phyloP scores from a whole-genome alignment of 2,329 filamentous ascomycete species.

The Hymenotorrendiella dingleyae region DNA sequence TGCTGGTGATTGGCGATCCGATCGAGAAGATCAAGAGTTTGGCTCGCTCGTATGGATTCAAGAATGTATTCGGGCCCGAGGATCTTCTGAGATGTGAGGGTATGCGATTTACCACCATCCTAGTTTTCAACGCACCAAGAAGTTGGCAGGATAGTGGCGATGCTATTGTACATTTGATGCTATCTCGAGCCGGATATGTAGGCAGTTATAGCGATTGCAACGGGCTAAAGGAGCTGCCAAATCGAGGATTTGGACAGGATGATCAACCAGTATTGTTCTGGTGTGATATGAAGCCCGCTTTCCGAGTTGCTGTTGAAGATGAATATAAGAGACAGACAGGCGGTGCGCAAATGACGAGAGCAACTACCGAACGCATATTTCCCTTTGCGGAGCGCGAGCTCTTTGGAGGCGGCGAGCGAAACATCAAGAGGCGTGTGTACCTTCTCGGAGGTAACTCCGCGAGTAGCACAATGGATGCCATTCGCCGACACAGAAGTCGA shows the following conservation, averaged over 20 bases:
- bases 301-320: neutral
- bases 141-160: conserved; percentile 93
- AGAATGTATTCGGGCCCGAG: neutral
- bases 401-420: neutral
- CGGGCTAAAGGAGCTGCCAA: conserved; percentile 55
- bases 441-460: neutral
- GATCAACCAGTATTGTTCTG: conserved; percentile 74
- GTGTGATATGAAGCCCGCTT: neutral
- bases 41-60: neutral
- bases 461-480: too few relatives aligned
- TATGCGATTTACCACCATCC: conserved; percentile 65
- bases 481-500: too few relatives aligned
- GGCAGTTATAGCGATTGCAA: conserved; percentile 76
- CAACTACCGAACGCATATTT: neutral
- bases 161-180: conserved; percentile 74
- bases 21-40: neutral
- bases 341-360: neutral
- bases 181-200: conserved; percentile 71
- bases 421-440: neutral
- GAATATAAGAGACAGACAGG: neutral
- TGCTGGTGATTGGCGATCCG: neutral
- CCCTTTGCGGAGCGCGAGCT: neutral
- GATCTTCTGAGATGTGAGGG: neutral
- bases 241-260: conserved; percentile 76
- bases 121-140: conserved; percentile 91